Evolutionary conservation across 495 filamentous ascomycete species (phyloP).

Genomic region (Extremus antarcticus): DNA sequence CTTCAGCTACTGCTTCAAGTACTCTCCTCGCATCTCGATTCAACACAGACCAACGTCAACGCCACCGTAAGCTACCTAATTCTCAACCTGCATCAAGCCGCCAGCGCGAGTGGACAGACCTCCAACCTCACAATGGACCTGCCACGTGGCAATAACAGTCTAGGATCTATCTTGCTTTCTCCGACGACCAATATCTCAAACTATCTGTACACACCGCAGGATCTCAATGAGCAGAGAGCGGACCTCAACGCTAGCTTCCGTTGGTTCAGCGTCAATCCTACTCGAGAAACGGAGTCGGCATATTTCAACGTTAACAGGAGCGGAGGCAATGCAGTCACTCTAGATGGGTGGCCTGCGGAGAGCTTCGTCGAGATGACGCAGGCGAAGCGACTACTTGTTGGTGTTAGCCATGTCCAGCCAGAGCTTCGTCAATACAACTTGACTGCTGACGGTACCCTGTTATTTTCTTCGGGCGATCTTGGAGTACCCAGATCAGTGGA

Average conservation of each 20-base stretch:
- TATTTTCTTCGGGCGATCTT: slow-evolving; percentile 38
- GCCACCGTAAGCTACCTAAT: slow-evolving; percentile 39
- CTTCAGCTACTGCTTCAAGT: slow-evolving; percentile 38
- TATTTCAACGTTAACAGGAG: slow-evolving; percentile 41
- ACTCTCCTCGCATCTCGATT: slow-evolving; percentile 37
- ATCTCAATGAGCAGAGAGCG: slow-evolving; percentile 38
- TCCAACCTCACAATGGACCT: slow-evolving; percentile 19
- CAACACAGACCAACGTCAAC: slow-evolving; percentile 37
- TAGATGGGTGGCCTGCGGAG: slow-evolving; percentile 53
- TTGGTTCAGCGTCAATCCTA: slow-evolving; percentile 42
- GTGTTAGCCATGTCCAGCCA: slow-evolving; percentile 46
- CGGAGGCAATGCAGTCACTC: slow-evolving; percentile 37
- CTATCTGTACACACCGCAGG: slow-evolving; percentile 44
- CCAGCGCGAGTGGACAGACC: slow-evolving; percentile 21
- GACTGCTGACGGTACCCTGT: slow-evolving; percentile 26
- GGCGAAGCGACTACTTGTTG: slow-evolving; percentile 40
- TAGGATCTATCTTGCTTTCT: slow-evolving; percentile 24
- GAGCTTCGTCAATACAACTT: slow-evolving; percentile 46
- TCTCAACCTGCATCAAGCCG: slow-evolving; percentile 51
- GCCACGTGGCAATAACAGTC: slow-evolving; percentile 10
- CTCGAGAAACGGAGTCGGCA: slow-evolving; percentile 37
- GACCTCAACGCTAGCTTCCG: slow-evolving; percentile 42
- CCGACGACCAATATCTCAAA: slow-evolving; percentile 29
- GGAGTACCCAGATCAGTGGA: slow-evolving; percentile 19
- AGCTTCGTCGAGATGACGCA: slow-evolving; percentile 44